These are phyloP conservation scores for Komagataella mondaviorum DNA, from an alignment of 805 yeast genomes.

Conservation along the genomic window DNA sequence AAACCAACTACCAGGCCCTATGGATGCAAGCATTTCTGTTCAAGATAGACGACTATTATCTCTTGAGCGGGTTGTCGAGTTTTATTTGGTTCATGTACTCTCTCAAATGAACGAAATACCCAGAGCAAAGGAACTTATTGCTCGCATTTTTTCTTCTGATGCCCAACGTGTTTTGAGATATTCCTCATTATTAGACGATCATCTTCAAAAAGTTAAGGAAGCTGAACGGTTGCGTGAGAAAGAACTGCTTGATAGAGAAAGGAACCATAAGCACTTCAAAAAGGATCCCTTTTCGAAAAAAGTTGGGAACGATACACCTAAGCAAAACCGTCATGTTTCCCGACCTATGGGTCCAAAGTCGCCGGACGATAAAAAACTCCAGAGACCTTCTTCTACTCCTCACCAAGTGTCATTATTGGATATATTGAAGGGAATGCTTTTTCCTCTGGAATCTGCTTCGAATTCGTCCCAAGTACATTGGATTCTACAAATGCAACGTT, in stretches of 20 bases:
- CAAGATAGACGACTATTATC: slow-evolving; percentile 2
- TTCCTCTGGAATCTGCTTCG: background rate
- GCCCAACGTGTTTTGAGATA: background rate
- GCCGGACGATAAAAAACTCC: background rate
- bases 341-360: background rate
- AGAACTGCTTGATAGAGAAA: background rate
- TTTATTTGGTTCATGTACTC: slow-evolving; percentile 13
- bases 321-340: background rate
- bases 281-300: background rate
- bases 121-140: slow-evolving; percentile 9
- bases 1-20: background rate
- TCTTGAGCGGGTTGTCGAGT: slow-evolving; percentile 9
- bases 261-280: background rate
- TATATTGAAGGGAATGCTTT: background rate
- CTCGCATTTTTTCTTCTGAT: slow-evolving; percentile 8
- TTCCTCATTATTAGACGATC: background rate
- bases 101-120: slow-evolving; percentile 8
- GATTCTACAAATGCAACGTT: background rate
- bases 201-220: background rate
- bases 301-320: background rate
- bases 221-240: background rate
- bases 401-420: background rate
- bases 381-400: background rate
- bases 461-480: background rate
- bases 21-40: background rate